Evolutionary conservation across 371 early-diverging fungal genomes (phyloP).

Genomic region (Mortierella sp.): DNA sequence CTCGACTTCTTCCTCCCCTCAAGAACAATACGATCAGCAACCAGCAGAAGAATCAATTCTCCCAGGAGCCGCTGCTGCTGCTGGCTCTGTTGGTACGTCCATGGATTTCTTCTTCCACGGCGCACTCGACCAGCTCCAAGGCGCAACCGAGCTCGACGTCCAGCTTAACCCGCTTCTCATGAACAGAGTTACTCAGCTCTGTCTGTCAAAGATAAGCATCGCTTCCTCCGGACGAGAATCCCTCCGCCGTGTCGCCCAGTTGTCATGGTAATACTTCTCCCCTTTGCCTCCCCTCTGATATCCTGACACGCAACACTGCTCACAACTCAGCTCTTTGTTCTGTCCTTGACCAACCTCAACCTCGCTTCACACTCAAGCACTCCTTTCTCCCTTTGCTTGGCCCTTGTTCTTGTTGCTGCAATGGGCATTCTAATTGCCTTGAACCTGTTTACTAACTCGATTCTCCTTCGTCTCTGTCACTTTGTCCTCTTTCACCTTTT

Average conservation of each 20-base stretch:
- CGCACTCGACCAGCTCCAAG: slow-evolving; percentile 18
- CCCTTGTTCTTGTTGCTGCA: background rate
- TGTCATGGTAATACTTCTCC: slow-evolving; percentile 29
- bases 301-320: background rate
- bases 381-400: background rate
- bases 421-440: background rate
- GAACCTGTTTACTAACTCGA: background rate
- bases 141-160: slow-evolving; percentile 34
- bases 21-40: background rate
- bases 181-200: slow-evolving; percentile 32
- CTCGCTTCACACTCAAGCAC: too few species aligned
- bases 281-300: background rate
- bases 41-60: background rate
- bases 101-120: slow-evolving; percentile 26
- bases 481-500: background rate
- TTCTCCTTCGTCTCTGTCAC: background rate
- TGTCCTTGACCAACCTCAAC: slow-evolving; percentile 4
- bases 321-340: background rate
- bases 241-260: slow-evolving; percentile 24
- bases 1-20: background rate
- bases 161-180: slow-evolving; percentile 27
- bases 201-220: slow-evolving; percentile 34
- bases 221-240: slow-evolving; percentile 42
- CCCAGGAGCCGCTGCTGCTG: background rate
- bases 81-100: slow-evolving; percentile 4